Conservation (phyloP, 257 asterid genomes). For the Parsonsia alboflavescens region DNA sequence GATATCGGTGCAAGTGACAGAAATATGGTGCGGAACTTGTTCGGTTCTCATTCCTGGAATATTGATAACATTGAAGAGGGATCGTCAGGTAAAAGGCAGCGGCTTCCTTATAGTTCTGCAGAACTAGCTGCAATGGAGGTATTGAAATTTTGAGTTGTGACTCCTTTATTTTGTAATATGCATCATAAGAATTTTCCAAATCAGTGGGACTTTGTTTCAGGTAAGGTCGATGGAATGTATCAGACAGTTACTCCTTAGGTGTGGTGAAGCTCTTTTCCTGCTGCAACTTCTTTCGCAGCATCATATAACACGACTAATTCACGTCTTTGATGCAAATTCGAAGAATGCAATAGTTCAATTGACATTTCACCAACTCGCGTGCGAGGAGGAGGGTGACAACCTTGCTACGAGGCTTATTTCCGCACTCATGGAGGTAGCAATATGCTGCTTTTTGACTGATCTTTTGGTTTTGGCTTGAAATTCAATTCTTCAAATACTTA, state of each 20-base stretch:
- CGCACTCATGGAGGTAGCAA: slow-evolving; percentile 85
- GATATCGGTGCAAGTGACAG: slow-evolving; percentile 73
- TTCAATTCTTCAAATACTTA: neutral
- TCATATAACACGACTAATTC: slow-evolving; percentile 67
- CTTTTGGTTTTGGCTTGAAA: neutral
- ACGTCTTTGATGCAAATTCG: slow-evolving; percentile 60
- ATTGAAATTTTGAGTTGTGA: slow-evolving; percentile 10
- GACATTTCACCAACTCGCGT: slow-evolving; percentile 85
- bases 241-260: slow-evolving; percentile 91
- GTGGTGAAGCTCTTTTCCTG: slow-evolving; percentile 79
- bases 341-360: slow-evolving; percentile 64
- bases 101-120: slow-evolving; percentile 79
- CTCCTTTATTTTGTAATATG: slow-evolving; percentile 18
- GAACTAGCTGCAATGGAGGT: slow-evolving; percentile 99
- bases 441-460: slow-evolving; percentile 6
- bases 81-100: slow-evolving; percentile 66
- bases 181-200: slow-evolving; percentile 11
- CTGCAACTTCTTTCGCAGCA: slow-evolving; percentile 88
- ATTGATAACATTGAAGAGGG: slow-evolving; percentile 55
- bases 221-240: slow-evolving; percentile 97
- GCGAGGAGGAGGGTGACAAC: slow-evolving; percentile 83
- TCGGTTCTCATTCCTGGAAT: slow-evolving; percentile 70
- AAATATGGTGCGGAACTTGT: slow-evolving; percentile 73
- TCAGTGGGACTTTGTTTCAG: slow-evolving; percentile 36
- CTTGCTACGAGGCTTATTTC: slow-evolving; percentile 83